phyloP scores from a whole-genome alignment of 306 rosid species.

The Fragaria nilgerrensis region DNA sequence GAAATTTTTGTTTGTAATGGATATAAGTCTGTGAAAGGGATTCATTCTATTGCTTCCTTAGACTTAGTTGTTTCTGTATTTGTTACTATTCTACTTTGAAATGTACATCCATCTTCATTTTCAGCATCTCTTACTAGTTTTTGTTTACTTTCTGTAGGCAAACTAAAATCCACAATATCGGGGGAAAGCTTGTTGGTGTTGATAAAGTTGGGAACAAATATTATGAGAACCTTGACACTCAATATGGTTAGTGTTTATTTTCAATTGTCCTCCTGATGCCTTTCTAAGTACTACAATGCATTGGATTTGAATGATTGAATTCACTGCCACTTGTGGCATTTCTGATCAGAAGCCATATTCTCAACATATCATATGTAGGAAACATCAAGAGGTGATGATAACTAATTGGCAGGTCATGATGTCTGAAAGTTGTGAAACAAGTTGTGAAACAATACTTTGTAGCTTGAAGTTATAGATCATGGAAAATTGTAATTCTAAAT shows the following conservation, averaged over 20 bases:
- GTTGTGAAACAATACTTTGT: background rate
- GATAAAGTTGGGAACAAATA: conserved; percentile 93
- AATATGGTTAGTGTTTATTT: conserved; percentile 56
- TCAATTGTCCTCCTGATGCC: background rate
- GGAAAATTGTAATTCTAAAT: background rate
- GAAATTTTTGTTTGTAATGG: background rate
- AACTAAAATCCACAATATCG: conserved; percentile 96
- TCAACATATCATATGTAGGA: background rate
- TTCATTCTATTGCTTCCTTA: background rate
- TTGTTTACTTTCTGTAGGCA: conserved; percentile 55
- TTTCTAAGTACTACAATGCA: background rate
- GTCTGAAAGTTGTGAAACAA: background rate
- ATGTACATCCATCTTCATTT: too few relatives aligned
- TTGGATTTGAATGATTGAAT: background rate
- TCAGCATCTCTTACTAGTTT: conserved; percentile 19
- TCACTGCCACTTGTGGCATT: background rate
- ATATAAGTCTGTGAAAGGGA: background rate
- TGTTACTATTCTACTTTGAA: background rate
- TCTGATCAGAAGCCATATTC: conserved; percentile 2
- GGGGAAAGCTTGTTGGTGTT: conserved; percentile 87
- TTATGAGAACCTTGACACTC: conserved; percentile 63
- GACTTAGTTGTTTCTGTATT: background rate
- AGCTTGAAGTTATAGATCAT: background rate
- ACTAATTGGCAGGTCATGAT: background rate
- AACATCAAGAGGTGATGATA: background rate